Evolutionary conservation across 441 rosid genomes (phyloP), one percentile per base, ranked within the genome.

Genomic region (Viola pubescens): DNA sequence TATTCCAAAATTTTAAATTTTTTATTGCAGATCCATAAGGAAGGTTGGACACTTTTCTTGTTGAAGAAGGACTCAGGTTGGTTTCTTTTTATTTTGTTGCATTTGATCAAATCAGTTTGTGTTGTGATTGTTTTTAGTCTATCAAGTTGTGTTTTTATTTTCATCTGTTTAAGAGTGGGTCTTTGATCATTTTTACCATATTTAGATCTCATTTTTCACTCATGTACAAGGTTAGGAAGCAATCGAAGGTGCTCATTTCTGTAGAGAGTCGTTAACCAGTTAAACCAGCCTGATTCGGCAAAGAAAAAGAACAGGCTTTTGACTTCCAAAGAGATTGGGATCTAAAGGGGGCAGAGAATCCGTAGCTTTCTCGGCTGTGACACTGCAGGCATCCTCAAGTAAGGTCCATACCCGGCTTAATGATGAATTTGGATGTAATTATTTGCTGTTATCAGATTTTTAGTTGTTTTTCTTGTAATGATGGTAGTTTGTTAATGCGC

Each of bases 1-100:
- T n/a, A n/a, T 52, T 48, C 52, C 6, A 9, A 14, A 43, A 11
- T 10, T 8, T 56, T 69, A 12, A 48, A 5, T 56, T 41, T 67
- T 67, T 26, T 26, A 26, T 26, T 26, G 34, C 64, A 51, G 75
- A 76, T 71, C 80, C 72, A 68, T 59, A 59, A 54, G 19, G 58
- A 57, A 52, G 44, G 62, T 42, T 50, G 26, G 47, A 52, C 60
- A 7, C 63, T 68, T 73, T 55, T 55, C 58, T 60, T 16, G 63
- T 54, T 57, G 69, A 41, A 64, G 26, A 19, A 19, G 26, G 58
- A 60, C 70, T 55, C 61, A 75, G 76, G 71, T 64, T 40, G 63
- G 76, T 76, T 63, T 62, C 44, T 48, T 26, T 37, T 43, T 63
- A 7, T 46, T 11, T 12, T 8, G 16, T 26, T 26, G 0, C 8